A percentile compares a stretch with the other conserved stretches of the same genome.
These are phyloP conservation scores for Takashimella koratensis DNA, from an alignment of 1,284 basidiomycete genomes.

Conservation along the genomic window DNA sequence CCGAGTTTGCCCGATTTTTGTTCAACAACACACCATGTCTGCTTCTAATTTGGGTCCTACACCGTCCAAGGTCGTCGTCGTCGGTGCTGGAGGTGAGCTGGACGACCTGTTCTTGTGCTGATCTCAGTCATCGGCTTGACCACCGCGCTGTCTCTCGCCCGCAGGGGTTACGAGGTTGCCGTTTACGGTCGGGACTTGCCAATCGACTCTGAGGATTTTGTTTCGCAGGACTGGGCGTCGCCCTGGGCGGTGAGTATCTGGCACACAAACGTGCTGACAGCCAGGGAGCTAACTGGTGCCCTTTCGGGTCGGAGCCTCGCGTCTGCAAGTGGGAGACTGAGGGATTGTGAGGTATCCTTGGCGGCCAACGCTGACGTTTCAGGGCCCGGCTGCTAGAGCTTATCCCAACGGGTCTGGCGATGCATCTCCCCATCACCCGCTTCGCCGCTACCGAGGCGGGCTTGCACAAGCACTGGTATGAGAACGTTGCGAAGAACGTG, in stretches of 20 bases:
- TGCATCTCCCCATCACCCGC: conserved; percentile 17
- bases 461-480: conserved; percentile 21
- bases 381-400: conserved; percentile 12
- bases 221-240: conserved; percentile 18
- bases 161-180: conserved; percentile 9
- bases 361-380: neutral
- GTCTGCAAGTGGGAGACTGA: conserved; percentile 16
- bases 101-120: neutral
- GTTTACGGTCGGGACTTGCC: conserved; percentile 11
- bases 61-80: conserved; percentile 9
- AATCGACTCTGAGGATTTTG: neutral
- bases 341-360: conserved; percentile 9
- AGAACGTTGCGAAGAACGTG: conserved; percentile 8
- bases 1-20: too few relatives aligned
- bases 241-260: conserved; percentile 15
- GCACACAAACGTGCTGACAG: neutral
- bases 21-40: too few relatives aligned
- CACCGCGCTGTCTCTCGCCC: conserved; percentile 16
- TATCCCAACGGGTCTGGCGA: conserved; percentile 18
- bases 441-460: conserved; percentile 17
- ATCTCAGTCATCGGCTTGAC: conserved; percentile 21
- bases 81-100: conserved; percentile 16
- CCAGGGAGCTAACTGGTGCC: conserved; percentile 15
- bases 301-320: conserved; percentile 8
- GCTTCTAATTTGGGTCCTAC: neutral